phyloP scores from a whole-genome alignment of 495 filamentous ascomycete species.

The Xylaria palmicola region DNA sequence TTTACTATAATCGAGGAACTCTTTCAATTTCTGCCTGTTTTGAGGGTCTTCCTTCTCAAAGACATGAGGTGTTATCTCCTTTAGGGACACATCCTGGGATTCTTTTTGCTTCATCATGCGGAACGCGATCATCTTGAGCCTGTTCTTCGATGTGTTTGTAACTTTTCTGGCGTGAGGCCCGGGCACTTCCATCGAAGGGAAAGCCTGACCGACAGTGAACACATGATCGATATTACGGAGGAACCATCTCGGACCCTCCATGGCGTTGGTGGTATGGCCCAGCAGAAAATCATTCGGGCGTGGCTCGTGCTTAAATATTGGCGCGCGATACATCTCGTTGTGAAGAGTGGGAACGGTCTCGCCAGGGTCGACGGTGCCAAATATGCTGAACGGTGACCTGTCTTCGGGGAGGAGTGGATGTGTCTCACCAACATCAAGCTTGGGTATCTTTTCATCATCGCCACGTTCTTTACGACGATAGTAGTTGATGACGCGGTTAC shows the following conservation, averaged over 20 bases:
- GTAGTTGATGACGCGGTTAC: constrained; percentile 90
- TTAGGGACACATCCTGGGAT: constrained; percentile 65
- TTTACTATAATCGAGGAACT: constrained; percentile 88
- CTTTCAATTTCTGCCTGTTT: constrained; percentile 93
- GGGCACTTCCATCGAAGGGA: constrained; percentile 88
- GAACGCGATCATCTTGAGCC: constrained; percentile 92
- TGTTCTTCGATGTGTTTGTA: constrained; percentile 90
- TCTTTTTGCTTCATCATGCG: constrained; percentile 75
- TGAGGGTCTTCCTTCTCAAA: constrained; percentile 89
- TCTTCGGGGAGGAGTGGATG: constrained; percentile 86
- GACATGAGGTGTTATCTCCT: constrained; percentile 83
- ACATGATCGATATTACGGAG: constrained; percentile 86
- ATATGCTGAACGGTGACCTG: constrained; percentile 91
- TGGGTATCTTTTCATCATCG: constrained; percentile 56
- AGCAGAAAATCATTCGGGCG: constrained; percentile 86
- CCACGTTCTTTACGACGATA: constrained; percentile 84
- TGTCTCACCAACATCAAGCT: constrained; percentile 73
- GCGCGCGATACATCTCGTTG: constrained; percentile 92
- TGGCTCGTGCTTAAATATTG: constrained; percentile 82
- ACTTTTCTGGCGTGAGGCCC: constrained; percentile 91
- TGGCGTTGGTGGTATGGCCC: constrained; percentile 71
- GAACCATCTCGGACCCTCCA: constrained; percentile 71
- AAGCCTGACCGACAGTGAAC: constrained; percentile 84
- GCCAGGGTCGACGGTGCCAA: constrained; percentile 87
- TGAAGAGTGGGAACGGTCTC: constrained; percentile 85